Evolutionary conservation across 2,329 filamentous ascomycete genomes (phyloP), one percentile per base, ranked within the genome.

Genomic region (Fusarium haematococcum): DNA sequence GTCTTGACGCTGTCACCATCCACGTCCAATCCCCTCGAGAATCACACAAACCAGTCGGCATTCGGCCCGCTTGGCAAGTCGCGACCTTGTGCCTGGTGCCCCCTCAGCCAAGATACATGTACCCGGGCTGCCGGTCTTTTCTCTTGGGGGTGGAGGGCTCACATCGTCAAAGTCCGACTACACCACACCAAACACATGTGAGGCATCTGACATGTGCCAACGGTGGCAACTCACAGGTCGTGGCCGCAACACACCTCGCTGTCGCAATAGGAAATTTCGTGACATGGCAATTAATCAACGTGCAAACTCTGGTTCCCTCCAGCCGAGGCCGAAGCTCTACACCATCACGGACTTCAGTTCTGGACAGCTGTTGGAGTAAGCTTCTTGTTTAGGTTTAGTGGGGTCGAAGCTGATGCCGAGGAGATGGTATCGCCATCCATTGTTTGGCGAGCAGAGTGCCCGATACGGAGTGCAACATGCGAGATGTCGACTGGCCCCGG

Each of bases 41-140:
- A 70, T 68, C 61, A 68, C 52, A 60, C 71, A 73, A 48, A 57
- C 66, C 69, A 70, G 65, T 75, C 72, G 72, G 72, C 72, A 60
- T 67, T 75, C 72, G 72, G 63, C 43, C 66, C 57, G 37, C 57
- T 63, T 62, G 32, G 32, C 33, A 54, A 63, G 33, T 73, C 70
- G 43, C 41, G 56, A 23, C 35, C 45, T 70, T 70, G 56, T 65
- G 35, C 67, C 25, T 71, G 56, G 48, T 32, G 45, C 45, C 25
- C 45, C 25, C 63, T 72, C 71, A 71, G 23, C 54, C 33, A 41
- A 57, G 25, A 39, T 30, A 30, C 39, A 16, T 27, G 18, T 54
- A 54, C 25, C 61, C 45, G n/a, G 37, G 50, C 41, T 59, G 33
- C 32, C 41, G 23, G 25, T 52, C 37, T 30, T 23, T 33, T 54